Conservation (phyloP, 495 filamentous ascomycete species). For the Podospora sp. region DNA sequence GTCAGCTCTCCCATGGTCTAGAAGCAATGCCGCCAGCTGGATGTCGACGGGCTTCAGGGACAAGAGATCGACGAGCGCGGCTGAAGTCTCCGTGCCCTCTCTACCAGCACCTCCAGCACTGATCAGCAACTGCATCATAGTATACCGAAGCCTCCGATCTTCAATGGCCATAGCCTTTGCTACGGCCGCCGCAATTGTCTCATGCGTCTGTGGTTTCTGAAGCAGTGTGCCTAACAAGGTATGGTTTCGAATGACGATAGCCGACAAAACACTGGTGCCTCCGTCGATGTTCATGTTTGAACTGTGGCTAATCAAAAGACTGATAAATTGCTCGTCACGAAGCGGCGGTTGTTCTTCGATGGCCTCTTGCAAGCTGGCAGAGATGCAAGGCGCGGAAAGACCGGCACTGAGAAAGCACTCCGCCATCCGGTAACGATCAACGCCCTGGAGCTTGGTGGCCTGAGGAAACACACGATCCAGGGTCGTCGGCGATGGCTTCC, state of each 20-base stretch:
- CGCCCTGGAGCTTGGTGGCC: slow-evolving; percentile 32
- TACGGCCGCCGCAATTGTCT: slow-evolving; percentile 41
- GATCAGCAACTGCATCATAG: slow-evolving; percentile 46
- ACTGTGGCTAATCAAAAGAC: slow-evolving; percentile 47
- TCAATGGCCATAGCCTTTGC: slow-evolving; percentile 41
- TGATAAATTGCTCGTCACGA: slow-evolving; percentile 46
- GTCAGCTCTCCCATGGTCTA: slow-evolving; percentile 48
- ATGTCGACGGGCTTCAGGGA: slow-evolving; percentile 40
- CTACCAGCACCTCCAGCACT: slow-evolving; percentile 38
- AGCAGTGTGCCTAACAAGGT: slow-evolving; percentile 42
- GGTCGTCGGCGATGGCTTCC: slow-evolving; percentile 42
- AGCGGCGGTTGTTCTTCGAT: slow-evolving; percentile 45
- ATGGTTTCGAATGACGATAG: slow-evolving; percentile 42
- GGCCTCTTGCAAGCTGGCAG: slow-evolving; percentile 45
- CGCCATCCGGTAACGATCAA: slow-evolving; percentile 43
- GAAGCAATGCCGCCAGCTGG: slow-evolving; percentile 39
- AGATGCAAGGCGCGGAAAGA: slow-evolving; percentile 37
- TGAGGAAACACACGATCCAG: slow-evolving; percentile 45
- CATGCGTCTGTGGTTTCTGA: slow-evolving; percentile 39
- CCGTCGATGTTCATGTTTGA: slow-evolving; percentile 51
- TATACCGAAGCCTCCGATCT: slow-evolving; percentile 35
- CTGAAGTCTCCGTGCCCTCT: slow-evolving; percentile 38
- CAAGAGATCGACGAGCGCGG: slow-evolving; percentile 39
- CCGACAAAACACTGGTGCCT: slow-evolving; percentile 44
- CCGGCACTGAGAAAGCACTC: slow-evolving; percentile 46